Evolutionary conservation across 2,329 filamentous ascomycete genomes (phyloP).

Genomic region (Trichoderma afroharzianum): DNA sequence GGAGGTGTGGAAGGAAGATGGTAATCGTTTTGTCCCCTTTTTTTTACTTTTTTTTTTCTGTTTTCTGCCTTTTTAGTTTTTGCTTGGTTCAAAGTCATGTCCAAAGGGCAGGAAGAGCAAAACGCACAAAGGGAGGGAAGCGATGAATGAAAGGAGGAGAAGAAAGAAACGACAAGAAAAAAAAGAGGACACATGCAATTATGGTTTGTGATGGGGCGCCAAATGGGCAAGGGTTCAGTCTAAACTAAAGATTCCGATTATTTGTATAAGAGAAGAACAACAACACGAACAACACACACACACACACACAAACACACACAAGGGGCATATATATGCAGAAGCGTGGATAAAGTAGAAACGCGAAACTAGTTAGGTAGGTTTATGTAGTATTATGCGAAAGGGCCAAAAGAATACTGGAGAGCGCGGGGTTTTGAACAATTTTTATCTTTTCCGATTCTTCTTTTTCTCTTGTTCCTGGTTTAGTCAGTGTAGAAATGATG

Average conservation of each 20-base stretch:
- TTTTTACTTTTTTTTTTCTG: not conserved
- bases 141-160: conserved; percentile 15
- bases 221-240: conserved; percentile 18
- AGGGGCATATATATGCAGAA: not conserved
- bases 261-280: conserved; percentile 13
- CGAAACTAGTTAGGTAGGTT: not conserved
- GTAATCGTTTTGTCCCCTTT: not conserved
- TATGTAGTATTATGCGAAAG: conserved; percentile 18
- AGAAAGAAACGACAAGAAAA: conserved; percentile 17
- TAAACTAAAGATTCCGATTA: conserved; percentile 6
- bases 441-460: not conserved
- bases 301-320: too few relatives aligned
- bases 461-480: not conserved
- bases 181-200: conserved; percentile 8
- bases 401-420: not conserved
- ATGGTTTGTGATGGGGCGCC: conserved; percentile 19
- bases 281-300: not conserved
- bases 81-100: not conserved
- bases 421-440: not conserved
- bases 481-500: not conserved
- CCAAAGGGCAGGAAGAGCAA: not conserved
- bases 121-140: not conserved
- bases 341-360: conserved; percentile 6
- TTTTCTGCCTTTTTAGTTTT: not conserved
- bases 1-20: conserved; percentile 1